Base-by-base conservation (phyloP, 202 grass and related monocot genomes). In the Hordeum pubiflorum region DNA sequence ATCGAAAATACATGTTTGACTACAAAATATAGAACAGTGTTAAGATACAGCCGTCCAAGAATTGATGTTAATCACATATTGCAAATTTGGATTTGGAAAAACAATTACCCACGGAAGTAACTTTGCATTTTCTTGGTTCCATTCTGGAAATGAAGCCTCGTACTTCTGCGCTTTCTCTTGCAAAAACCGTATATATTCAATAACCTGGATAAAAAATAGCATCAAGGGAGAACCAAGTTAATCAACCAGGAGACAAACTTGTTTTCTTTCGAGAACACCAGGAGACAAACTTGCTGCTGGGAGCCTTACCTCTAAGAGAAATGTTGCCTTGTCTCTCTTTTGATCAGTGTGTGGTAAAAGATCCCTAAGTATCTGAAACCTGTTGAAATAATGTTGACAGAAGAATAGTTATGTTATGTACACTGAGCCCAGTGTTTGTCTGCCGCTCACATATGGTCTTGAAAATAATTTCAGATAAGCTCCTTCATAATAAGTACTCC, bases 331-430 rank as follows among this genome's bases (percentile, higher is more conserved):
- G 73, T 99, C 97, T 80, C 97, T 93, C 85, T 99, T 99, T 79
- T 99, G 97, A 93, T 99, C 97, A 79, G 15, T 93, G 48, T 99
- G 92, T 43, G 97, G 97, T 71, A 99, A 93, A 26, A 99, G 62
- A 71, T 99, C 97, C 58, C 97, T 91, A 79, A 99, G 92, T 89
- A 99, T 96, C 85, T 92, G 97, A 89, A 99, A 99, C 83, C 97
- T 99, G 89, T 86, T 81, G 18, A 69, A 72, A 69, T 50, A 72
- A 59, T 59, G 13, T 61, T 22, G 39, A 66, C 40, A 58, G 44
- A 79, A 55, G 18, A 56, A 58, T 0, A 58, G 63, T 83, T 62
- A 78, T 54, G 17, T 54, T 54, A 18, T 46, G 33, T 63, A 74
- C 57, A 54, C 58, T 21, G 9, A 56, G 14, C 2, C 36, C 40